Base-by-base conservation (phyloP, 2,329 filamentous ascomycete species). In the Tolypocladium guangdongense region DNA sequence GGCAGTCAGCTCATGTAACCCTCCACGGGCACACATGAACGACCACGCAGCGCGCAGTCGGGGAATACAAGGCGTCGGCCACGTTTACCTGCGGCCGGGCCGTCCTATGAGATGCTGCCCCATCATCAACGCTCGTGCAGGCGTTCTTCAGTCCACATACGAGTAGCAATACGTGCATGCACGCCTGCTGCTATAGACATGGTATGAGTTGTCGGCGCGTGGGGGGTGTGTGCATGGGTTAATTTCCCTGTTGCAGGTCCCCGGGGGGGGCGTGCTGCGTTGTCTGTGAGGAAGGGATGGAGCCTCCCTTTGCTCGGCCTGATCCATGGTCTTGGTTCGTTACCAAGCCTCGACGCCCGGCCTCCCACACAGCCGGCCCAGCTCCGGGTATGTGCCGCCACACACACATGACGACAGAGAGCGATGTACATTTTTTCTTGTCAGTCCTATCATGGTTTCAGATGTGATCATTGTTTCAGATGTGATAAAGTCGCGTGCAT, bases 91-190 rank as follows among this genome's bases (percentile, higher is more conserved):
- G 43, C 43, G 27, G 43, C 8, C 27, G 18, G 27, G 50, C 56
- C 52, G 56, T 60, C 70, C 70, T 72, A 71, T 73, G 56, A 66
- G 63, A 68, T 57, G 57, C 58, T 72, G 71, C 71, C 71, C 70
- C 70, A 72, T 73, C 71, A 73, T 69, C 70, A 67, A 62, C 43
- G 52, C 49, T 50, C 47, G 47, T 47, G 49, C 54, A 51, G 45
- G 37, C 37, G 32, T 52, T 54, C 54, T 49, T 50, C 49, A 41
- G 33, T 45, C 49, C 37, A 49, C 32, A 30, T 12, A 10, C 7
- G 18, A 7, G 16, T 2, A 30, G 30, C 7, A 30, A 38, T 45
- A 27, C 50, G n/a, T 16, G 2, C 27, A 27, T 46, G n/a, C 27
- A 50, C 12, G 36, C 8, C 18, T 32, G 48, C 33, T 30, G 35